Percentiles rank a stretch among this genome's conserved stretches.
Conservation (phyloP, 768 basidiomycete genomes). For the Rhizopogon rudus region DNA sequence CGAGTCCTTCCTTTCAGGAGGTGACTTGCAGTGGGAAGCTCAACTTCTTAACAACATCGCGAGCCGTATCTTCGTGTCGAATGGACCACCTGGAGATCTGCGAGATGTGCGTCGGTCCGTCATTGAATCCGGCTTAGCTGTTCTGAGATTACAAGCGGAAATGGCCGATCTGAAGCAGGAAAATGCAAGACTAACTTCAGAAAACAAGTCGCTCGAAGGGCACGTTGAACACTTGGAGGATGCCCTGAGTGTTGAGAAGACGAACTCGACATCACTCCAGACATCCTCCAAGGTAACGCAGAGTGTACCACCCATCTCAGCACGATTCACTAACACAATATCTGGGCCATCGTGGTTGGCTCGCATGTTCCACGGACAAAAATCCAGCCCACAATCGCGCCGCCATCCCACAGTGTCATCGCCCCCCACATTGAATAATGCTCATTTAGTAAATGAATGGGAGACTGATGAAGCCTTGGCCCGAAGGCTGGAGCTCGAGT, state of each 20-base stretch:
- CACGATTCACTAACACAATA: constrained; percentile 10
- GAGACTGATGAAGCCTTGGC: not conserved
- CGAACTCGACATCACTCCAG: not conserved
- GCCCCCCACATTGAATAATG: not conserved
- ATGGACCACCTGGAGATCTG: constrained; percentile 14
- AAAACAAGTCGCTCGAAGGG: constrained; percentile 21
- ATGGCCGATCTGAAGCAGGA: constrained; percentile 31
- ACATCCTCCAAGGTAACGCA: not conserved
- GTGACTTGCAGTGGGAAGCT: constrained; percentile 55
- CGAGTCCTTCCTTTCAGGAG: constrained; percentile 34
- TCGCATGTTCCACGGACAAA: constrained; percentile 6
- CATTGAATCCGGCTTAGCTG: constrained; percentile 45
- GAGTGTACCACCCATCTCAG: not conserved
- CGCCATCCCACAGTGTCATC: not conserved
- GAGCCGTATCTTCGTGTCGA: constrained; percentile 48
- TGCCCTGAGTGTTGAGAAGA: constrained; percentile 10
- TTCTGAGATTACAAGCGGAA: constrained; percentile 39
- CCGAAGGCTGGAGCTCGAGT: constrained; percentile 15
- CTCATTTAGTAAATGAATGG: not conserved
- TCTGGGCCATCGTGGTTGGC: constrained; percentile 11
- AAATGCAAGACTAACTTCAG: constrained; percentile 21
- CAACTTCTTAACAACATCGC: constrained; percentile 58
- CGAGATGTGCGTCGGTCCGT: constrained; percentile 28
- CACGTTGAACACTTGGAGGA: constrained; percentile 16
- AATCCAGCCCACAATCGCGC: constrained; percentile 10